Conservation (phyloP, 768 basidiomycete genomes). For the Trametopsis cervina region DNA sequence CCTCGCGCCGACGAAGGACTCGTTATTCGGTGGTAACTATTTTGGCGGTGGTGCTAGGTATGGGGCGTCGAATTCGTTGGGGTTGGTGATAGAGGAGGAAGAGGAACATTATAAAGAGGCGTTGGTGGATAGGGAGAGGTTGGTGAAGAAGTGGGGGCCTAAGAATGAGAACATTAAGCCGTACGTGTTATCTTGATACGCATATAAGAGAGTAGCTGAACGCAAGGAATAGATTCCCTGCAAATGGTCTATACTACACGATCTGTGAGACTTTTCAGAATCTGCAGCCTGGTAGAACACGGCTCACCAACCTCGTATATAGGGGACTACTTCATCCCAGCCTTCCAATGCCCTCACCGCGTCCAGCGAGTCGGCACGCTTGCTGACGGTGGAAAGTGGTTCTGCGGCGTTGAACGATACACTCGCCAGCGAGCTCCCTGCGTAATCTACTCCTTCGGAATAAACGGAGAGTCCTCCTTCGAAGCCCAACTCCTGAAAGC, state of each 20-base stretch:
- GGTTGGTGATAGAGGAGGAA: no score
- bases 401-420: slow-evolving; percentile 40
- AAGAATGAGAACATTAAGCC: slow-evolving; percentile 38
- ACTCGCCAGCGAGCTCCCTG: slow-evolving; percentile 30
- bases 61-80: no score
- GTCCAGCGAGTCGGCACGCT: slow-evolving; percentile 38
- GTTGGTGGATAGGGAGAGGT: slow-evolving; percentile 33
- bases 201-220: neutral
- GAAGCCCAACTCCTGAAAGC: slow-evolving; percentile 40
- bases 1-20: no score
- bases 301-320: neutral
- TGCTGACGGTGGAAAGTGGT: slow-evolving; percentile 49
- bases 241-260: slow-evolving; percentile 13
- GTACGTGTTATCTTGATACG: slow-evolving; percentile 26
- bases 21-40: no score
- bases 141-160: slow-evolving; percentile 52
- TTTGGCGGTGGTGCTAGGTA: no score
- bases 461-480: slow-evolving; percentile 44
- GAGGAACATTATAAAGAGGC: slow-evolving; percentile 37
- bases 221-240: slow-evolving; percentile 13
- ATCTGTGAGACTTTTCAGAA: slow-evolving; percentile 13
- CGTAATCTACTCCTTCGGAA: slow-evolving; percentile 42
- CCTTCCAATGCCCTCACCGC: slow-evolving; percentile 39
- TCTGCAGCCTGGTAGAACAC: neutral
- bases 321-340: slow-evolving; percentile 52